Conservation (phyloP, 2,329 filamentous ascomycete genomes). For the Diaporthe sp. region DNA sequence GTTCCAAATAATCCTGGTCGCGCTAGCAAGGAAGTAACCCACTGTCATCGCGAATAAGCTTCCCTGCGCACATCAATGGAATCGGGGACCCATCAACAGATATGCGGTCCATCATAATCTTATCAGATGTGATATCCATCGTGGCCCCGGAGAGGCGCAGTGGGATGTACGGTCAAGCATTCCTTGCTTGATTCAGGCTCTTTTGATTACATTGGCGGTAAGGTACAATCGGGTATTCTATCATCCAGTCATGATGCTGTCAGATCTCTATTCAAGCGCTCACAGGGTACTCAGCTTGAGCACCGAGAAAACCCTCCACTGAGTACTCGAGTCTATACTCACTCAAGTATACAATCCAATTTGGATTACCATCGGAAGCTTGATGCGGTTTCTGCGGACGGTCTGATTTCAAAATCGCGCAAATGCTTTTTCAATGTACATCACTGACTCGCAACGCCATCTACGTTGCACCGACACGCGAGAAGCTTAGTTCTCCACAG, state of each 20-base stretch:
- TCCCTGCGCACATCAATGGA: conserved; percentile 10
- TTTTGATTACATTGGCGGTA: neutral
- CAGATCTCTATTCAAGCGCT: neutral
- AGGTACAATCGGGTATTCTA: no score
- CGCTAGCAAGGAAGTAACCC: conserved; percentile 1
- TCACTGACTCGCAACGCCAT: conserved; percentile 2
- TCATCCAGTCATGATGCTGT: neutral
- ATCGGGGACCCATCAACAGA: neutral
- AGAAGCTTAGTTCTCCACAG: neutral
- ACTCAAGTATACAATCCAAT: neutral
- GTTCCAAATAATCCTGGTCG: neutral
- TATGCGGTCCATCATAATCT: conserved; percentile 18
- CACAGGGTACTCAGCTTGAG: neutral
- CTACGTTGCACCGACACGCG: neutral
- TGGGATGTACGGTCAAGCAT: neutral
- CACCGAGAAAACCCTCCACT: neutral
- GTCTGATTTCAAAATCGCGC: neutral
- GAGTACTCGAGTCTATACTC: neutral
- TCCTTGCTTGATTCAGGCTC: neutral
- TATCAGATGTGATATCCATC: neutral
- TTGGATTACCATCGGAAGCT: neutral
- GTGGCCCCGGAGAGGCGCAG: neutral
- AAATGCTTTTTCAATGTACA: neutral
- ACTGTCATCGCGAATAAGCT: conserved; percentile 1
- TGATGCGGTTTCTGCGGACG: no score